Evolutionary conservation across 352 stramenopile genomes (phyloP), one percentile per base, ranked within the genome.

Genomic region (Pythium phragmitis): DNA sequence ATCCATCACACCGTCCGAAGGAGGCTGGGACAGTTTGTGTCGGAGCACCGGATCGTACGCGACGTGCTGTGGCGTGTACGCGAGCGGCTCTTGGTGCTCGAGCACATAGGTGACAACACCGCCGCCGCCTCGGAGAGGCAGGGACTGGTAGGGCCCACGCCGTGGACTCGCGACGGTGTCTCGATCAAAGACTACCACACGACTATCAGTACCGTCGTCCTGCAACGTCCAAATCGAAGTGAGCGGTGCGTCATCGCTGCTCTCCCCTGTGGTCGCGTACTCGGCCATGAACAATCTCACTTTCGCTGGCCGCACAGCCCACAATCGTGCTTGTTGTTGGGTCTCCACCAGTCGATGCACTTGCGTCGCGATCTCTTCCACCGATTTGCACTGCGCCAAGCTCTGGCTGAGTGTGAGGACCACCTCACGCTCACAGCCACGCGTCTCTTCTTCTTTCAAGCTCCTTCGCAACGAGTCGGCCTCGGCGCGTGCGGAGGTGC

Each of bases 101-200:
- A 68, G 16, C 8, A 68, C 39, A 34, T 48, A 68, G 1, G 54
- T 46, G 9, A 46, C 62, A n/a, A 68, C 54, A 13, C 62, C 62
- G 9, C 61, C 41, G 19, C n/a, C 28, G 17, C 23, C 7, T 55
- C 28, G 28, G 3, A 7, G 49, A 23, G 2, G 1, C 4, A 1
- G 1, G 0, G 4, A 3, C 23, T 46, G 11, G 37, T 7, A n/a
- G 2, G 37, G 9, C 12, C 33, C 37, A 7, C 34, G 58, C 7
- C 42, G 30, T 30, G 34, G 41, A 60, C 59, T 66, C 16, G 19
- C 30, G 0, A 60, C 2, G 2, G 7, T 42, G 0, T 50, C 19
- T 55, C 7, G 49, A 21, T 66, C 50, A 39, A 55, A 60, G 12
- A 66, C 12, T 2, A 48, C 41, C 1, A 66, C 30, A 11, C 59